Evolutionary conservation across 495 filamentous ascomycete species (phyloP), one percentile per base, ranked within the genome.

Genomic region (Durotheca rogersii): DNA sequence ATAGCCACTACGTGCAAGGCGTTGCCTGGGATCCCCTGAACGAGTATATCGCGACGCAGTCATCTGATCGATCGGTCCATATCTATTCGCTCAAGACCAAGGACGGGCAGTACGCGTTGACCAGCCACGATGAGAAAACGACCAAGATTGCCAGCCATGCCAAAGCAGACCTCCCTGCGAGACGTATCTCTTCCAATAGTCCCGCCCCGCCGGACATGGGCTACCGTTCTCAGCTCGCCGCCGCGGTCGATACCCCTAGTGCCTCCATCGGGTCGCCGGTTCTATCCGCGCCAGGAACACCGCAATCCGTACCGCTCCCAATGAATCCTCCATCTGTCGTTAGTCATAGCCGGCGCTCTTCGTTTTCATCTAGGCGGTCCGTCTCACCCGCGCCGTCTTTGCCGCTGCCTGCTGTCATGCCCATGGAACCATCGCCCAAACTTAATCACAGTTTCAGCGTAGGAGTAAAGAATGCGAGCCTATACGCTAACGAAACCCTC

Each of bases 21-120:
- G 93, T 99, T 12, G 90, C 94, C 1, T 99, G 93, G 93, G 93
- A 99, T 70, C 93, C 93, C 25, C 72, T 95, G 20, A 99, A 99
- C 67, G 93, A 99, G 73, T 99, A 88, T 67, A 88, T 99, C 35
- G 93, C 94, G 15, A 99, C 93, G 15, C 93, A 99, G 66, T 97
- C 93, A 1, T 99, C 93, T 0, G 93, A 99, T 70, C 85, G 93
- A 61, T 95, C 93, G 1, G 92, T 96, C 14, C 93, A 99, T 69
- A 92, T 99, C 55, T 97, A 97, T 70, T 90, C 83, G 10, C 72
- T 99, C 53, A 95, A 88, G 71, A 95, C 89, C 4, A 97, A 97
- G 58, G 93, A 99, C 66, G 93, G 94, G 16, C 89, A 93, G 53
- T 96, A 95, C 65, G 88, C 90, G 0, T 75, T 99, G 38, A 69